Conservation (phyloP, 495 filamentous ascomycete species). For the Podospora tetraspora region DNA sequence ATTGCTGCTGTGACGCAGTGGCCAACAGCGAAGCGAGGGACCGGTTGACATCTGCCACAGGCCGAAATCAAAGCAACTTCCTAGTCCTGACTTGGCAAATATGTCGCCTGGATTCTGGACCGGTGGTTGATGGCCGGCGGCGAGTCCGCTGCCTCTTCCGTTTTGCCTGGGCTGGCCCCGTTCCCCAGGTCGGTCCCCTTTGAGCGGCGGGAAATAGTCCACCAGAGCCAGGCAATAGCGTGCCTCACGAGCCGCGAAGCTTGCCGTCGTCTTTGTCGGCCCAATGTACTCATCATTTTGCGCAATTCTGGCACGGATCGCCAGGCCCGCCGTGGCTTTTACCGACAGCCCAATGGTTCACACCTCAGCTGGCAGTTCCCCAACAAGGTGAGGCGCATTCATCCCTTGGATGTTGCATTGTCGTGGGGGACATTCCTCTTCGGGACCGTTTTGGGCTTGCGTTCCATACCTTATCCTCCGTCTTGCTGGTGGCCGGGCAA, state of each 20-base stretch:
- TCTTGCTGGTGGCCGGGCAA: background rate
- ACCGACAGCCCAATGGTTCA: conserved; percentile 3
- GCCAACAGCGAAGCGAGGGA: conserved; percentile 10
- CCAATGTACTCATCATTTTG: conserved; percentile 6
- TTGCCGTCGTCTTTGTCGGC: conserved; percentile 3
- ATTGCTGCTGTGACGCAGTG: background rate
- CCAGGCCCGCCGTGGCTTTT: conserved; percentile 10
- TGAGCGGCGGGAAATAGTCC: background rate
- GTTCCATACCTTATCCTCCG: conserved; percentile 5
- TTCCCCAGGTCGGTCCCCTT: background rate
- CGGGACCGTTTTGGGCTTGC: conserved; percentile 7
- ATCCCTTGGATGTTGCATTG: conserved; percentile 10
- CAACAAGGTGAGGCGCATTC: conserved; percentile 4
- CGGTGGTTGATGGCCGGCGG: background rate
- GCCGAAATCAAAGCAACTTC: conserved; percentile 11
- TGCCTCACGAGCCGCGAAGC: conserved; percentile 6
- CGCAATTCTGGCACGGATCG: conserved; percentile 10
- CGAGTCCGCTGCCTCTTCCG: conserved; percentile 5
- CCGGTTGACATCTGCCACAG: conserved; percentile 8
- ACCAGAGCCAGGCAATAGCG: background rate
- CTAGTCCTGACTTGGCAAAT: conserved; percentile 7
- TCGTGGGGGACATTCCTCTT: conserved; percentile 6
- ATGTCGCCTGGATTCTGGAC: background rate
- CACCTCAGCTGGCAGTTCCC: background rate
- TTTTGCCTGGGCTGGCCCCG: background rate